Percentiles rank a stretch among this genome's conserved stretches.
These are phyloP conservation scores for Fusarium compactum DNA, from an alignment of 2,329 filamentous ascomycete species.

Conservation along the genomic window DNA sequence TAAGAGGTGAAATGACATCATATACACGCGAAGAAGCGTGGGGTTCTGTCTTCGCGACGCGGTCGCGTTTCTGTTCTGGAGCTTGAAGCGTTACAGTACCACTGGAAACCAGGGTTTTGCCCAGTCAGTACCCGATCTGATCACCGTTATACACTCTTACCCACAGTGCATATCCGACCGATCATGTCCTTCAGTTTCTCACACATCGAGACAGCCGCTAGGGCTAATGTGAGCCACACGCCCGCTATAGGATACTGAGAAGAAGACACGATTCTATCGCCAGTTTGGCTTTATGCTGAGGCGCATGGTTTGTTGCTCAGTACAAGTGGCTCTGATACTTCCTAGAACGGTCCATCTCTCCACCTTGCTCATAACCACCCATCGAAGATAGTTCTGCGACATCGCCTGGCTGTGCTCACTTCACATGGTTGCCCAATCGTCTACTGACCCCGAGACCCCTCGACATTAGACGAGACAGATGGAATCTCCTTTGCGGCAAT, in stretches of 20 bases:
- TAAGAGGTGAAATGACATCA: not conserved
- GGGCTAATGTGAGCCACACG: not conserved
- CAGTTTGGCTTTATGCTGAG: not conserved
- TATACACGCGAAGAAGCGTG: not conserved
- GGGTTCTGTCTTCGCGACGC: not conserved
- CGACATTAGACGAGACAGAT: not conserved
- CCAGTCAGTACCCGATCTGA: not conserved
- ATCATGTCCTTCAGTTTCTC: not conserved
- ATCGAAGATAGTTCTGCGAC: not conserved
- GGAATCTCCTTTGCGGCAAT: not conserved
- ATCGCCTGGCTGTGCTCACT: not conserved
- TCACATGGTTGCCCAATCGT: not conserved
- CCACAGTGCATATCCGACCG: not conserved
- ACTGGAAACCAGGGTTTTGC: not conserved
- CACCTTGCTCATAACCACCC: fast-evolving
- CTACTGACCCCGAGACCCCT: not conserved
- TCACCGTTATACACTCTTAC: not conserved
- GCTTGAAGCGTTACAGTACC: not conserved
- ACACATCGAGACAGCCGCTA: not conserved
- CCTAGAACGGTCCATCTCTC: not conserved
- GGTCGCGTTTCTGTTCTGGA: not conserved
- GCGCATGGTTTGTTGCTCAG: not conserved
- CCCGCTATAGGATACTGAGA: not conserved
- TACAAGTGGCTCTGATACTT: not conserved
- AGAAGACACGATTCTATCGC: not conserved